Conservation (phyloP, 106 monocot species). For the Phalaenopsis aphrodite region DNA sequence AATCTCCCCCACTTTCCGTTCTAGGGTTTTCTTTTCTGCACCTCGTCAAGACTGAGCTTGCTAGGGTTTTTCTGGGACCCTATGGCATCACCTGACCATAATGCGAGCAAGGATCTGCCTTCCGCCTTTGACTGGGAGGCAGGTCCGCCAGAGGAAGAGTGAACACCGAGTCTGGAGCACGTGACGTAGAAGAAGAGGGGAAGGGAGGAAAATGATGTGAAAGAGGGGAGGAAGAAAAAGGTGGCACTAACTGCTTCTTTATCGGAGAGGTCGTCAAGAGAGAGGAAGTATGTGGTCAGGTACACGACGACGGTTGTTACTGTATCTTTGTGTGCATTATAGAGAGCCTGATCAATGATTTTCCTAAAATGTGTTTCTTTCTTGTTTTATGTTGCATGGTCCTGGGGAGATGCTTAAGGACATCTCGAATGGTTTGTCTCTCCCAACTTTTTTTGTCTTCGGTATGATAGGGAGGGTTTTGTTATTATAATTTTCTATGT, state of each 20-base stretch:
- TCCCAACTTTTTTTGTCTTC: neutral
- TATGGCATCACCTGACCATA: too few relatives aligned
- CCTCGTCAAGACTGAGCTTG: too few relatives aligned
- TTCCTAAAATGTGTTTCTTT: neutral
- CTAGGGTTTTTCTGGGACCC: too few relatives aligned
- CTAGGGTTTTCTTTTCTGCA: too few relatives aligned
- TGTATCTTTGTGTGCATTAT: neutral
- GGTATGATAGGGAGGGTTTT: neutral
- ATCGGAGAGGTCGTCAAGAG: constrained; percentile 58
- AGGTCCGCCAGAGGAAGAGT: too few relatives aligned
- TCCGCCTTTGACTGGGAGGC: neutral
- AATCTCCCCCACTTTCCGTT: too few relatives aligned
- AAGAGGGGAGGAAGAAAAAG: constrained; percentile 2
- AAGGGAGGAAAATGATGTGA: constrained; percentile 5
- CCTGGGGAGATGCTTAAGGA: constrained; percentile 76
- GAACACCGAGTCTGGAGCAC: too few relatives aligned
- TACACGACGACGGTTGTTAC: constrained; percentile 20
- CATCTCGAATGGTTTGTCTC: constrained; percentile 75
- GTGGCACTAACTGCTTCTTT: neutral
- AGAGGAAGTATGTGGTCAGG: constrained; percentile 75
- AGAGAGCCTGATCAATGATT: neutral
- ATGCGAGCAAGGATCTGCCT: too few relatives aligned
- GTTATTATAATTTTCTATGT: neutral
- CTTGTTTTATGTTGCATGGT: constrained; percentile 39
- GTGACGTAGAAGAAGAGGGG: neutral